A percentile compares a stretch with the other conserved stretches of the same genome.
These are phyloP conservation scores for Cercospora sojina DNA, from an alignment of 2,329 filamentous ascomycete species.

Conservation along the genomic window DNA sequence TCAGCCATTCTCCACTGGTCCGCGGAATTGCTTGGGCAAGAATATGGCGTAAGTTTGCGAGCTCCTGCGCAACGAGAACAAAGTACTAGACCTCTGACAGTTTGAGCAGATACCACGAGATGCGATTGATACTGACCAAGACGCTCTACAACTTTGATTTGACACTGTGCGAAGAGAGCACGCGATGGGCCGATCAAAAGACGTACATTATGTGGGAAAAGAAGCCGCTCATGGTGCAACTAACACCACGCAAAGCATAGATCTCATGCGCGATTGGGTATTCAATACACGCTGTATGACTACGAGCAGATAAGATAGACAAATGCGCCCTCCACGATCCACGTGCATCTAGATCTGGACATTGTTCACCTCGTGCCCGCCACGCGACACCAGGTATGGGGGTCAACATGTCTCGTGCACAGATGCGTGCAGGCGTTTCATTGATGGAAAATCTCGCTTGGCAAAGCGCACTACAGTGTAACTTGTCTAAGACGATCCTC, in stretches of 20 bases:
- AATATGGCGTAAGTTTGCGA: constrained; percentile 21
- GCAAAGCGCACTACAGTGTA: too few relatives aligned
- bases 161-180: constrained; percentile 25
- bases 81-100: neutral
- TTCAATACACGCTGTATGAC: neutral
- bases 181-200: constrained; percentile 26
- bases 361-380: neutral
- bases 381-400: constrained; percentile 1
- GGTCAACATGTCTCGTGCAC: neutral
- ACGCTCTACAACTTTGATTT: constrained; percentile 44
- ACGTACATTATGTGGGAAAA: constrained; percentile 33
- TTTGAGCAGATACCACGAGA: constrained; percentile 37
- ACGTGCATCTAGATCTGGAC: neutral
- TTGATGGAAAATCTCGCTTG: constrained; percentile 15
- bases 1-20: constrained; percentile 39
- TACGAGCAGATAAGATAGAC: neutral
- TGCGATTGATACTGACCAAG: constrained; percentile 40
- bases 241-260: neutral
- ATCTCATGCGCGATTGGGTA: neutral
- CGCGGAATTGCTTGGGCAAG: constrained; percentile 41
- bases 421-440: neutral
- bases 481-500: too few relatives aligned
- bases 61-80: neutral
- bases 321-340: neutral
- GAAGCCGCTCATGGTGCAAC: constrained; percentile 18